Evolutionary conservation across 108 stramenopile genomes (phyloP).

Genomic region (Parietichytrium sp.): DNA sequence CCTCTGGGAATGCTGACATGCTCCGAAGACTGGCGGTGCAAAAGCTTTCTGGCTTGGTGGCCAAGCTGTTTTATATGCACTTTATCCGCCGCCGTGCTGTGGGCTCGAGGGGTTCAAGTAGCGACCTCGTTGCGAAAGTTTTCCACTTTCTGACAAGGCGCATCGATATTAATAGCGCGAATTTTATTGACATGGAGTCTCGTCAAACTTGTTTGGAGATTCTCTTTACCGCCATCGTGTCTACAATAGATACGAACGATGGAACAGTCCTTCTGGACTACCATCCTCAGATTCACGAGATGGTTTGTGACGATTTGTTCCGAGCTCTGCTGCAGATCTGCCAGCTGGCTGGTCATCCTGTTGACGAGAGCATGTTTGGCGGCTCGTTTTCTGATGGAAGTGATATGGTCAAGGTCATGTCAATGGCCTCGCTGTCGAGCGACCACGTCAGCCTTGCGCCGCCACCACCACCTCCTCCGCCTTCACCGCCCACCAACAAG

Average conservation of each 20-base stretch:
- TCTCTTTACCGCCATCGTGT: background rate
- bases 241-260: background rate
- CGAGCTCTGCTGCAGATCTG: constrained; percentile 25
- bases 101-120: background rate
- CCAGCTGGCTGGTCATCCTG: background rate
- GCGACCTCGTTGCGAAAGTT: background rate
- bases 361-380: background rate
- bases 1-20: constrained; percentile 14
- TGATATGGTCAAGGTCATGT: background rate
- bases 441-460: background rate
- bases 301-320: constrained; percentile 19
- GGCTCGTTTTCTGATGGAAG: background rate
- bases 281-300: constrained; percentile 4
- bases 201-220: constrained; percentile 6
- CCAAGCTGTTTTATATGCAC: background rate
- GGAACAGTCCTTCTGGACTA: background rate
- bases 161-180: background rate
- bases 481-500: no score
- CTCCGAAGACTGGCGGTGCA: background rate
- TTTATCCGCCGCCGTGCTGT: no score
- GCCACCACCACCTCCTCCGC: no score
- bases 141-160: constrained; percentile 4
- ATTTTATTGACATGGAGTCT: background rate
- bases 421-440: background rate
- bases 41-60: background rate